Evolutionary conservation across 768 basidiomycete genomes (phyloP).

Genomic region (Botryobasidium botryosum): DNA sequence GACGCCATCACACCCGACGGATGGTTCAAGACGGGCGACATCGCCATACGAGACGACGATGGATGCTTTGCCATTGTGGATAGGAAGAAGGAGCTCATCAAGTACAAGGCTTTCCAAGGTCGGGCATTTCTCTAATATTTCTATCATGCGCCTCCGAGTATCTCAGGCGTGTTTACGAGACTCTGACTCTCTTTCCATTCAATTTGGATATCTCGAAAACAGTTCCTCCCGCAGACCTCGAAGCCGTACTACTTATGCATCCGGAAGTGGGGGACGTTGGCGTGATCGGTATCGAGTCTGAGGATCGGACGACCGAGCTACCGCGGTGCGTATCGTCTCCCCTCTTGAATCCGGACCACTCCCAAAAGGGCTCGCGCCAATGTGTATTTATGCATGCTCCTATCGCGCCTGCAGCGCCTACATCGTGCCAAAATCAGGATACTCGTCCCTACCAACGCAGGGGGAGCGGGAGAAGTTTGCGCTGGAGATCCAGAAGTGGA

Average conservation of each 20-base stretch:
- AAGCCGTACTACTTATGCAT: conserved; percentile 55
- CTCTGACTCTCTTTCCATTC: conserved; percentile 16
- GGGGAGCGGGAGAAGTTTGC: conserved; percentile 31
- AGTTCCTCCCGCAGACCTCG: conserved; percentile 82
- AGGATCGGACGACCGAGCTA: conserved; percentile 59
- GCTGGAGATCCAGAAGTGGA: conserved; percentile 44
- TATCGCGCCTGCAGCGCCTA: too few relatives aligned
- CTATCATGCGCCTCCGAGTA: conserved; percentile 1
- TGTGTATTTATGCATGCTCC: too few relatives aligned
- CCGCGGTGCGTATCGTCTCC: conserved; percentile 34
- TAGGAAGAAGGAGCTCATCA: conserved; percentile 57
- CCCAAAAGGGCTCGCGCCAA: too few relatives aligned
- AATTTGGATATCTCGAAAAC: conserved; percentile 37
- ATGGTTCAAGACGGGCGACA: conserved; percentile 86
- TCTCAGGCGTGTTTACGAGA: background rate
- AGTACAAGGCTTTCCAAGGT: conserved; percentile 36
- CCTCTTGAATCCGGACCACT: background rate
- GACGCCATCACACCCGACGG: conserved; percentile 51
- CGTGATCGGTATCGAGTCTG: conserved; percentile 61
- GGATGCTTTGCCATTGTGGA: conserved; percentile 66
- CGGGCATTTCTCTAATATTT: background rate
- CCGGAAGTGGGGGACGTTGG: conserved; percentile 63
- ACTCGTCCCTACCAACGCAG: conserved; percentile 19
- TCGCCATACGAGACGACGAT: conserved; percentile 45
- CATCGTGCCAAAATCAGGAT: conserved; percentile 18